phyloP scores from a whole-genome alignment of 768 basidiomycete genomes.

The Mycena polygramma region DNA sequence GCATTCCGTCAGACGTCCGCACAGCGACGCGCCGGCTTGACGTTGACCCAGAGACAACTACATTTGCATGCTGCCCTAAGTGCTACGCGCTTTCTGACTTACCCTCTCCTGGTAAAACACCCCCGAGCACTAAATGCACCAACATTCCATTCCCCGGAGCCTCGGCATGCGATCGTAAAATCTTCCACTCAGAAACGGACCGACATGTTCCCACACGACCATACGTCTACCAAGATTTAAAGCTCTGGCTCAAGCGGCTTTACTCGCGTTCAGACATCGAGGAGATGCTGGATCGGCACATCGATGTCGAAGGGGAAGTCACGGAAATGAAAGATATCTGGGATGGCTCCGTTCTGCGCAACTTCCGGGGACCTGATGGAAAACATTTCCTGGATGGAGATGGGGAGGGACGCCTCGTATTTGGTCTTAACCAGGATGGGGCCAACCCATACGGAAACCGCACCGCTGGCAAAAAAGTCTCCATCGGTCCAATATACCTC shows the following conservation, averaged over 20 bases:
- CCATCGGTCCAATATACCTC: constrained; percentile 40
- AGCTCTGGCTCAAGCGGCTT: constrained; percentile 7
- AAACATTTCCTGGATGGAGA: constrained; percentile 33
- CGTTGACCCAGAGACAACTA: constrained; percentile 11
- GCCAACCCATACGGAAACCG: constrained; percentile 31
- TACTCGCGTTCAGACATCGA: constrained; percentile 16
- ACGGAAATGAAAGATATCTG: constrained; percentile 16
- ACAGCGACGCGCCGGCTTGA: constrained; percentile 6
- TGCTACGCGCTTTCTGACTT: constrained; percentile 11
- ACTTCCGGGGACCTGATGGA: constrained; percentile 33
- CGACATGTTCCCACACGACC: neutral
- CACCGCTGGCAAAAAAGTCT: constrained; percentile 20
- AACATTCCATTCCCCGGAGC: neutral
- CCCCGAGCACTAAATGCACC: neutral
- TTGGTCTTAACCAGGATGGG: constrained; percentile 31
- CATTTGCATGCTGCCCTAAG: constrained; percentile 9
- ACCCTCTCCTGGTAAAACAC: neutral
- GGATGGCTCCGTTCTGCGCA: constrained; percentile 23
- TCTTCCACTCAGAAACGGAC: neutral
- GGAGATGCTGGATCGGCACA: constrained; percentile 6
- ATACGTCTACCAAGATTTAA: constrained; percentile 18
- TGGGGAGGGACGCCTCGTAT: constrained; percentile 27
- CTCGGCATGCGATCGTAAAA: neutral
- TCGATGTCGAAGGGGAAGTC: constrained; percentile 2
- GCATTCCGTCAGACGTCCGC: constrained; percentile 12